Percentiles rank a stretch among this genome's conserved stretches.
phyloP scores from a whole-genome alignment of 345 rosid species.

The Euphorbia tirucalli region DNA sequence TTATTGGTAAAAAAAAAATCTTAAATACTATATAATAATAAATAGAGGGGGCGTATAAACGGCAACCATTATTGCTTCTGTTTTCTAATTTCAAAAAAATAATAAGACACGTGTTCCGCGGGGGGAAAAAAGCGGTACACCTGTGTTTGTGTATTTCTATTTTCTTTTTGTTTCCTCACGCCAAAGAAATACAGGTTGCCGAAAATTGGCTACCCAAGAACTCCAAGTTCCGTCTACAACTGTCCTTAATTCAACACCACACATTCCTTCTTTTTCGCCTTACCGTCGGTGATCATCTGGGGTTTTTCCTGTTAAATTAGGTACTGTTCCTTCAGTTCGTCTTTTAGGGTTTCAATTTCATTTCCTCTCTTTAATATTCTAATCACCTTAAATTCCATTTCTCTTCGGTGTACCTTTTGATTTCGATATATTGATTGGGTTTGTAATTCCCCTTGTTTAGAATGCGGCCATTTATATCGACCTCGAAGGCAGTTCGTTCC shows the following conservation, averaged over 20 bases:
- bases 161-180: background rate
- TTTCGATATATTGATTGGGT: too few relatives aligned
- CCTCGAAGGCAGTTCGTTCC: constrained; percentile 44
- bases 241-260: background rate
- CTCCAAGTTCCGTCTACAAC: background rate
- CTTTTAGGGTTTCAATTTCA: constrained; percentile 14
- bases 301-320: too few relatives aligned
- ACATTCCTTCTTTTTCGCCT: background rate
- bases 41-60: too few relatives aligned
- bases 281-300: background rate
- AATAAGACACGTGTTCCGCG: background rate
- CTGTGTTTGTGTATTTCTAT: too few relatives aligned
- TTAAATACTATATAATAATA: too few relatives aligned
- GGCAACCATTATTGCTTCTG: background rate
- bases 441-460: constrained; percentile 1
- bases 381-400: background rate
- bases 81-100: background rate
- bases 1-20: too few relatives aligned
- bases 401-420: background rate
- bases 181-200: background rate
- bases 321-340: background rate
- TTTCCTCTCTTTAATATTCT: too few relatives aligned
- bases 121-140: background rate
- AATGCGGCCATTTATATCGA: constrained; percentile 64
- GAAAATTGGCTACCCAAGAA: background rate